phyloP scores from a whole-genome alignment of 2,329 filamentous ascomycete genomes.

The Cercospora berteroae region DNA sequence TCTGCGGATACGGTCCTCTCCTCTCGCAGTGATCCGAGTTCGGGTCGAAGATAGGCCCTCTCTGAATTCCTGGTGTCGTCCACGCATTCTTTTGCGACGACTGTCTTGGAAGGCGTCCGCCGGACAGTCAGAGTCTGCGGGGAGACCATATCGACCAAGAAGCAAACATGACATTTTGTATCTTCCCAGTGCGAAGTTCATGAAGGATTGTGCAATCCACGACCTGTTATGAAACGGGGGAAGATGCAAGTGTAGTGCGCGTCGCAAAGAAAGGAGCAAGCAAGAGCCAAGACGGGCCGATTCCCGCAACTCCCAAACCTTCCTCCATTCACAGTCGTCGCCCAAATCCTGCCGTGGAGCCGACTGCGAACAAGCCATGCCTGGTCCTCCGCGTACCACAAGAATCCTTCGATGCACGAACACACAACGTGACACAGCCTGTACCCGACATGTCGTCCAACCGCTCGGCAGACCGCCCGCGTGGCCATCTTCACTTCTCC shows the following conservation, averaged over 20 bases:
- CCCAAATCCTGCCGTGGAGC: not conserved
- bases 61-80: not conserved
- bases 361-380: not conserved
- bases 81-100: not conserved
- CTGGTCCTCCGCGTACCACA: not conserved
- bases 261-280: not conserved
- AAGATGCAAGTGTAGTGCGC: not conserved
- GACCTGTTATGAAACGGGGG: not conserved
- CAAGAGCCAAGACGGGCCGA: not conserved
- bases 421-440: not conserved
- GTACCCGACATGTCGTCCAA: not conserved
- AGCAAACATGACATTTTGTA: not conserved
- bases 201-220: not conserved
- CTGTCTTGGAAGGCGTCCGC: not conserved
- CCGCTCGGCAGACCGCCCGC: constrained; percentile 6
- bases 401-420: not conserved
- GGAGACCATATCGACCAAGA: not conserved
- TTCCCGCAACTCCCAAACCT: not conserved
- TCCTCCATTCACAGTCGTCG: not conserved
- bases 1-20: not conserved
- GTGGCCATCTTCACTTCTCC: constrained; percentile 17
- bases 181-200: not conserved
- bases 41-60: not conserved
- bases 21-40: not conserved
- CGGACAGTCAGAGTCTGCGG: not conserved